Evolutionary conservation across 345 rosid genomes (phyloP).

Genomic region (Gossypium mustelinum): DNA sequence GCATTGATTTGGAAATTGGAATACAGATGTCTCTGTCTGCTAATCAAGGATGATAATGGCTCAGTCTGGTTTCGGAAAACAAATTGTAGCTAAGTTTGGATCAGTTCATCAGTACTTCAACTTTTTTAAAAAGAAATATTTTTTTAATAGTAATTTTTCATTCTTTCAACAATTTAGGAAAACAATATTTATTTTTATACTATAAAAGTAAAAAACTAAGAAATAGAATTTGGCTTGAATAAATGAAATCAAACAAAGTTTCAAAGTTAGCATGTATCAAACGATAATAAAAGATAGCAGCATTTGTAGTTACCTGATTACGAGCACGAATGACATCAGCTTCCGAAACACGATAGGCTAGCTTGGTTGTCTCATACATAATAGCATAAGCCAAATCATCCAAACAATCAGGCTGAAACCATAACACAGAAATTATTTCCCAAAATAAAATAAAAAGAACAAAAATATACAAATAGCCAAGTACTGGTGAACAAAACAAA

Average conservation of each 20-base stretch:
- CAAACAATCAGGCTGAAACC: conserved; percentile 65
- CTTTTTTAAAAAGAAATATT: too few relatives aligned
- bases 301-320: conserved; percentile 63
- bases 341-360: conserved; percentile 88
- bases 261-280: not conserved
- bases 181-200: not conserved
- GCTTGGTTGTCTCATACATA: conserved; percentile 80
- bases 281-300: not conserved
- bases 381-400: conserved; percentile 90
- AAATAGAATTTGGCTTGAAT: not conserved
- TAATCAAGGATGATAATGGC: not conserved
- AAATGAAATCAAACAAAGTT: not conserved
- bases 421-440: conserved; percentile 1
- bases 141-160: too few relatives aligned
- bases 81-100: too few relatives aligned
- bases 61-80: not conserved
- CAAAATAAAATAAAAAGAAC: not conserved
- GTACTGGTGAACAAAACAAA: not conserved
- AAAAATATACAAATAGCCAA: conserved; percentile 1
- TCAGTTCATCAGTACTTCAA: not conserved
- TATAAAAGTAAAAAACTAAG: not conserved
- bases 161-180: not conserved
- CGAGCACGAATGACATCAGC: conserved; percentile 94
- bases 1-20: not conserved
- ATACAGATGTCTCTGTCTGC: not conserved